Evolutionary conservation across 306 rosid genomes (phyloP).

Genomic region (Pyrus communis): DNA sequence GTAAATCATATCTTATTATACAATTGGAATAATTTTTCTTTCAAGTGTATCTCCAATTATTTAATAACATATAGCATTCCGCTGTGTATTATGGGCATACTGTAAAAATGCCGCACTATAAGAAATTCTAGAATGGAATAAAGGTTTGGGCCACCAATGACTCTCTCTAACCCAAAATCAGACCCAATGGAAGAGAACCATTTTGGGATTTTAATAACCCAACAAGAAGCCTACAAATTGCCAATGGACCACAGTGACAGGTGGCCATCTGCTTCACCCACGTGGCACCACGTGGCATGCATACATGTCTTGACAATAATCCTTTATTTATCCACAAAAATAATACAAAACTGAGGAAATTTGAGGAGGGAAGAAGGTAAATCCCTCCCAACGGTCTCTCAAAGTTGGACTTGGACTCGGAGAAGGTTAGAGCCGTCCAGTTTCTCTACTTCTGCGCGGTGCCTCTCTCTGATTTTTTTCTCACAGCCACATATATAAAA

Average conservation of each 20-base stretch:
- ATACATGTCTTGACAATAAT: not conserved
- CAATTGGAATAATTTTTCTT: too few species aligned
- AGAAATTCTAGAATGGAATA: not conserved
- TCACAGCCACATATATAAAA: not conserved
- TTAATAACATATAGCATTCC: too few species aligned
- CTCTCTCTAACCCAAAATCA: not conserved
- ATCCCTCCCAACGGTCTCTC: conserved; percentile 17
- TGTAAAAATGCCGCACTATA: too few species aligned
- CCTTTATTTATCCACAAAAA: not conserved
- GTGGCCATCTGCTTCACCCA: not conserved
- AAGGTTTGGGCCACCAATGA: not conserved
- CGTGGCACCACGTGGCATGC: not conserved
- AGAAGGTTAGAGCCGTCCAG: not conserved
- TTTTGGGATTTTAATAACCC: not conserved
- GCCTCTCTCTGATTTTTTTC: not conserved
- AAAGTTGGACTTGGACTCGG: not conserved
- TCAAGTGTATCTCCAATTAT: fast-evolving
- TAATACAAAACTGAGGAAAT: not conserved
- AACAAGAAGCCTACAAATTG: not conserved
- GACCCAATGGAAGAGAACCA: not conserved
- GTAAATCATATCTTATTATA: too few species aligned
- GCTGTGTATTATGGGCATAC: too few species aligned
- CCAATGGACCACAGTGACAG: not conserved
- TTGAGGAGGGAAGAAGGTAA: not conserved
- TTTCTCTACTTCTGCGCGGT: conserved; percentile 9